A percentile compares a stretch with the other conserved stretches of the same genome.
phyloP scores from a whole-genome alignment of 2,329 filamentous ascomycete genomes.

The Phialemonium atrogriseum region DNA sequence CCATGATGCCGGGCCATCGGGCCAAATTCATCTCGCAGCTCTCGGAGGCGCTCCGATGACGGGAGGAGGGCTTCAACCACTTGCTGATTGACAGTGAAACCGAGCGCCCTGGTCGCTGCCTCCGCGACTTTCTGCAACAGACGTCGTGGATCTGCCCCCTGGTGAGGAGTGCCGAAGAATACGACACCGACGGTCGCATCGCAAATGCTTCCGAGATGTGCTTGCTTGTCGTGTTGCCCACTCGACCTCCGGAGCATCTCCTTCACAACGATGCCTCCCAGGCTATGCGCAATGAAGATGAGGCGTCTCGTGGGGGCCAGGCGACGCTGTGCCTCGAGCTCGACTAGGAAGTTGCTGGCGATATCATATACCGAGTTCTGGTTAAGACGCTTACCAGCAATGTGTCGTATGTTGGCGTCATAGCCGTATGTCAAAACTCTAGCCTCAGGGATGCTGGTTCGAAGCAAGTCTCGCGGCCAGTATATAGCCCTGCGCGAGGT shows the following conservation, averaged over 20 bases:
- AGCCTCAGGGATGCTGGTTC: conserved; percentile 10
- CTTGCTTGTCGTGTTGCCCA: too few relatives aligned
- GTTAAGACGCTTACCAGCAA: conserved; percentile 13
- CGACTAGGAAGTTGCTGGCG: conserved; percentile 22
- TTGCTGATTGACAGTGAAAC: conserved; percentile 21
- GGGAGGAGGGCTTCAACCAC: conserved; percentile 24
- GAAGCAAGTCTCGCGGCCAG: conserved; percentile 18
- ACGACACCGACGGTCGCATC: conserved; percentile 16
- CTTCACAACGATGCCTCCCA: conserved; percentile 23
- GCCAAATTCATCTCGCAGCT: conserved; percentile 21
- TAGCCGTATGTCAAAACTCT: conserved; percentile 20
- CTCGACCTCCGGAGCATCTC: conserved; percentile 11
- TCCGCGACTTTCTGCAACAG: conserved; percentile 13
- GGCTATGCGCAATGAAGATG: conserved; percentile 21
- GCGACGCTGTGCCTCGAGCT: conserved; percentile 19
- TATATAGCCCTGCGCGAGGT: conserved; percentile 7
- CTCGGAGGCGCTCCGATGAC: conserved; percentile 20
- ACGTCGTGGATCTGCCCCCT: conserved; percentile 15
- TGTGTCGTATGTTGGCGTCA: conserved; percentile 17
- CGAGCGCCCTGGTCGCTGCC: conserved; percentile 8
- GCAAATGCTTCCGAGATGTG: conserved; percentile 9
- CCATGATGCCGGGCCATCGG: conserved; percentile 17
- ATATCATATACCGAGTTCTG: conserved; percentile 21
- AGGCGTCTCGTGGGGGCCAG: conserved; percentile 14
- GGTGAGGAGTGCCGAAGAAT: conserved; percentile 25